Evolutionary conservation across 192 early-diverging fungal genomes (phyloP).

Genomic region (Coemansia biformis): DNA sequence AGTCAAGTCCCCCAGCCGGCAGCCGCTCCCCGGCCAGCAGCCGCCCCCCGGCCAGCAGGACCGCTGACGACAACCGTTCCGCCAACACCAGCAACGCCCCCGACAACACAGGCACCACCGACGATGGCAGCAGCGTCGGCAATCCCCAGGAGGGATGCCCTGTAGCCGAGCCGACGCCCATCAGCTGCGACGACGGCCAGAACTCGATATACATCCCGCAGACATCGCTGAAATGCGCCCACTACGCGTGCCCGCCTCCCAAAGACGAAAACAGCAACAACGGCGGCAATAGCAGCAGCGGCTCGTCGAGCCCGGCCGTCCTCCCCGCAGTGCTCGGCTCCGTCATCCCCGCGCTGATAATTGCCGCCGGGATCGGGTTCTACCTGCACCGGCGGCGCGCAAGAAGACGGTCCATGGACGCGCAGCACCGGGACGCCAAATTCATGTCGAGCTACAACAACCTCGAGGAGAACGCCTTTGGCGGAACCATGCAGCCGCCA

Average conservation of each 20-base stretch:
- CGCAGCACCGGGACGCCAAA: conserved; percentile 24
- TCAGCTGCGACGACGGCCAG: conserved; percentile 28
- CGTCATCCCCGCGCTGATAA: conserved; percentile 14
- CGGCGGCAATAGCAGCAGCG: neutral
- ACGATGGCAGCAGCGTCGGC: conserved; percentile 7
- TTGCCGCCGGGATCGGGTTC: conserved; percentile 18
- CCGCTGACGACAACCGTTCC: too few relatives aligned
- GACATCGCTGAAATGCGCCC: conserved; percentile 28
- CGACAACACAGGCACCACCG: neutral
- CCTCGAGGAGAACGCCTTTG: conserved; percentile 22
- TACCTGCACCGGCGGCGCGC: conserved; percentile 23
- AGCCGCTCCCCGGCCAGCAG: too few relatives aligned
- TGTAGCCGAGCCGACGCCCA: conserved; percentile 2
- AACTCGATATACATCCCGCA: conserved; percentile 21
- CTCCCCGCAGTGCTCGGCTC: conserved; percentile 36
- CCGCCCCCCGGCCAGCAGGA: too few relatives aligned
- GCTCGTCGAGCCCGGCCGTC: conserved; percentile 10
- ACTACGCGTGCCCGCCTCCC: conserved; percentile 21
- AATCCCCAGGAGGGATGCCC: conserved; percentile 16
- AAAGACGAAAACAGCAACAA: neutral
- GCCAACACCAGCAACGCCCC: neutral
- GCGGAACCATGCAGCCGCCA: conserved; percentile 11
- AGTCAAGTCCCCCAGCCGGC: too few relatives aligned
- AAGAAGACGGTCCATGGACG: conserved; percentile 13
- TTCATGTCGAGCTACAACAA: conserved; percentile 45